A percentile compares a stretch with the other conserved stretches of the same genome.
Evolutionary conservation across 805 yeast genomes (phyloP).

Genomic region (Cyberlindnera subsufficiens): DNA sequence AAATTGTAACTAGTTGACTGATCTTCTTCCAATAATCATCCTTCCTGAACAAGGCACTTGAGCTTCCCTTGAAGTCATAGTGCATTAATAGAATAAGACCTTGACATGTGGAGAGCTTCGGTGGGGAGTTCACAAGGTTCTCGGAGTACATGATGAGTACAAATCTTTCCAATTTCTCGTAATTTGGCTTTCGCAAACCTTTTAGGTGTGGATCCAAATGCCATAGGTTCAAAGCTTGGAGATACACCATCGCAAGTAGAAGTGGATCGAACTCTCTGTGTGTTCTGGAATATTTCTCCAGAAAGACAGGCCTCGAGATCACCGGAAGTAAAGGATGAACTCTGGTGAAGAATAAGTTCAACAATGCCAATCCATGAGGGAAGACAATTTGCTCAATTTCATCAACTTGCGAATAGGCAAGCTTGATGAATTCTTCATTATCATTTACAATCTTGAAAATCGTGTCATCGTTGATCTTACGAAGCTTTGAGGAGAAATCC

Average conservation of each 20-base stretch:
- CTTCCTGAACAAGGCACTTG: conserved; percentile 5
- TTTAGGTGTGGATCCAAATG: conserved; percentile 13
- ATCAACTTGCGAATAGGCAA: conserved; percentile 24
- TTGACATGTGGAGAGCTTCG: conserved; percentile 32
- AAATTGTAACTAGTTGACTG: conserved; percentile 17
- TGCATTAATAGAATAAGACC: conserved; percentile 31
- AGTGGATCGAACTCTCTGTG: conserved; percentile 27
- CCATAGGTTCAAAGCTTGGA: conserved; percentile 24
- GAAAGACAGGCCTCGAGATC: conserved; percentile 20
- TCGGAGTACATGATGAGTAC: conserved; percentile 23
- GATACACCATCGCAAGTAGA: conserved; percentile 21
- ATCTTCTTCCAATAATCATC: conserved; percentile 19
- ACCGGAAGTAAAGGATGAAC: conserved; percentile 25
- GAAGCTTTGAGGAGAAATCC: conserved; percentile 12
- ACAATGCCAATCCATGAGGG: conserved; percentile 17
- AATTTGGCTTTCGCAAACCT: conserved; percentile 14
- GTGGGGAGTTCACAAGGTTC: conserved; percentile 20
- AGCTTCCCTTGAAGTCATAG: conserved; percentile 12
- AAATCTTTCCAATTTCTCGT: conserved; percentile 22
- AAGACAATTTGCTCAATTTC: conserved; percentile 23
- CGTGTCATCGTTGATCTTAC: conserved; percentile 20
- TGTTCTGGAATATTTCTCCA: conserved; percentile 24
- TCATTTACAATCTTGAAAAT: conserved; percentile 23
- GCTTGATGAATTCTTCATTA: conserved; percentile 20
- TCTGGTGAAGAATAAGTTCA: conserved; percentile 21